Evolutionary conservation across 441 rosid genomes (phyloP).

Genomic region (Jatropha multifida): DNA sequence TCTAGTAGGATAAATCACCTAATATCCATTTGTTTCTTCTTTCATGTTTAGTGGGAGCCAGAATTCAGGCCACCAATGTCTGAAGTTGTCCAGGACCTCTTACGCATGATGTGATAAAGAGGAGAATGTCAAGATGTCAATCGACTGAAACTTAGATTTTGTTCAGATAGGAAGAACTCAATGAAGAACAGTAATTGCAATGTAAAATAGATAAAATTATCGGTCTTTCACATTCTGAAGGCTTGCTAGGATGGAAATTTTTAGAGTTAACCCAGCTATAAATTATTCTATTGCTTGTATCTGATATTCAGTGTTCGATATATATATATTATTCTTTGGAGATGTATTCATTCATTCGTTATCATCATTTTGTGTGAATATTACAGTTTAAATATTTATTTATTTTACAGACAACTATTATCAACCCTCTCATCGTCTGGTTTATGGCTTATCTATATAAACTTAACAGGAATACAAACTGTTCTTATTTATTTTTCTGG

Average conservation of each 20-base stretch:
- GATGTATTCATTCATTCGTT: not conserved
- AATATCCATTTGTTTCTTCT: constrained; percentile 6
- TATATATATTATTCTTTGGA: not conserved
- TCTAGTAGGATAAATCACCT: not conserved
- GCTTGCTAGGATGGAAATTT: not conserved
- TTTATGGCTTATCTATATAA: not conserved
- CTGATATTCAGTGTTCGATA: not conserved
- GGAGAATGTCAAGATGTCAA: constrained; percentile 32
- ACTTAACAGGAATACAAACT: too few species aligned
- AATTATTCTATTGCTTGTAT: not conserved
- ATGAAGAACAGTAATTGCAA: constrained; percentile 6
- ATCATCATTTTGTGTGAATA: not conserved
- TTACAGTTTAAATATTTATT: not conserved
- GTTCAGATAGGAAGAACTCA: not conserved
- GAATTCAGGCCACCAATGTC: constrained; percentile 83
- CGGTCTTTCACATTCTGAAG: not conserved
- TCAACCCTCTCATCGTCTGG: not conserved
- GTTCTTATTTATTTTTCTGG: too few species aligned
- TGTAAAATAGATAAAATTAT: not conserved
- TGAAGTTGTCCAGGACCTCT: constrained; percentile 85
- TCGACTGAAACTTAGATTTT: not conserved
- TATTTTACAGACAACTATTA: too few species aligned
- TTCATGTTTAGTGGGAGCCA: constrained; percentile 62
- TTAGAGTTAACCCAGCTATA: not conserved
- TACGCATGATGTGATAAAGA: constrained; percentile 64